Evolutionary conservation across 306 rosid genomes (phyloP).

Genomic region (Morella rubra): DNA sequence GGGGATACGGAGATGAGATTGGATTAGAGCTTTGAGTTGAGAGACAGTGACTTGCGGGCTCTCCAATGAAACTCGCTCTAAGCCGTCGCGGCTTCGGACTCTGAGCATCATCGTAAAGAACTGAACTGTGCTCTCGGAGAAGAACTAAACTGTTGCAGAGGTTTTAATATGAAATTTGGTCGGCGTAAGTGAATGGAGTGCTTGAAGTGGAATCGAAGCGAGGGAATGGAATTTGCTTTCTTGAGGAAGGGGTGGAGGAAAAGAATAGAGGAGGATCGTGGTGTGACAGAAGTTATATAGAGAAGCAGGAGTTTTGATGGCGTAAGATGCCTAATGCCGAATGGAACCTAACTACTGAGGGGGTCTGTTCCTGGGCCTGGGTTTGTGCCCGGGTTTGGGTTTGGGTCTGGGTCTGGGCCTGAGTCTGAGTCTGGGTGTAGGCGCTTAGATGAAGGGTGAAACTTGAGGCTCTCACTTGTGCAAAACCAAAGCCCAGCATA

Average conservation of each 20-base stretch:
- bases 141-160: neutral
- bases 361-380: too few relatives aligned
- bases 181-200: neutral
- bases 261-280: neutral
- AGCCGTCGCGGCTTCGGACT: constrained; percentile 93
- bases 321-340: too few relatives aligned
- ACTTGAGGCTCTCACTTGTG: too few relatives aligned
- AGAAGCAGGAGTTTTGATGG: neutral
- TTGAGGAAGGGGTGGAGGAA: constrained; percentile 14
- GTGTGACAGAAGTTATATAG: neutral
- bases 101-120: constrained; percentile 69
- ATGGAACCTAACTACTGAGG: too few relatives aligned
- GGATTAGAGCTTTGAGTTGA: constrained; percentile 53
- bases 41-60: constrained; percentile 59
- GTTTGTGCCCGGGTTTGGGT: too few relatives aligned
- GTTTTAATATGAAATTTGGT: neutral
- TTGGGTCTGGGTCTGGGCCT: too few relatives aligned
- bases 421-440: too few relatives aligned
- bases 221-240: constrained; percentile 21
- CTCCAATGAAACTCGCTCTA: constrained; percentile 71
- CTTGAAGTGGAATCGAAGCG: constrained; percentile 10
- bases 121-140: neutral
- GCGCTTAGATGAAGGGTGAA: too few relatives aligned
- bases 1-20: constrained; percentile 71
- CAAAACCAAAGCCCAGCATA: too few relatives aligned